Evolutionary conservation across 805 yeast genomes (phyloP).

Genomic region (Suhomyces sp.): DNA sequence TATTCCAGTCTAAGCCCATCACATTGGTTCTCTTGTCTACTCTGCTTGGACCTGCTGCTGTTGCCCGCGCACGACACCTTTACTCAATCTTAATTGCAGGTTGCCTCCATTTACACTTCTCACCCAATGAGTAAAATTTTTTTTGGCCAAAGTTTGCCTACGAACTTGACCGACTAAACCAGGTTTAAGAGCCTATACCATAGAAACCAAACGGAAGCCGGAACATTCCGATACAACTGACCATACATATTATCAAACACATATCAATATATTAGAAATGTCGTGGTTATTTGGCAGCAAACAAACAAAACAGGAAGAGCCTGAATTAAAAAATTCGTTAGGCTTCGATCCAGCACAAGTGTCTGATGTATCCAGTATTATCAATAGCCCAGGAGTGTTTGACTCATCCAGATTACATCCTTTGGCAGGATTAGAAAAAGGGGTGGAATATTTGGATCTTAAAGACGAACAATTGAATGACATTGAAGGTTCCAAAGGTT

Average conservation of each 20-base stretch:
- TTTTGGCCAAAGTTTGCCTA: neutral
- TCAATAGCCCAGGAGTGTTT: constrained; percentile 58
- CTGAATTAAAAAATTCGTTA: constrained; percentile 31
- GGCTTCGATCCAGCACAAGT: constrained; percentile 69
- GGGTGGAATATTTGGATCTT: constrained; percentile 83
- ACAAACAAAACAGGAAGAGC: constrained; percentile 22
- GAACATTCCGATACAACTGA: neutral
- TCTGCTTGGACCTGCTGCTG: neutral
- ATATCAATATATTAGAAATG: constrained; percentile 21
- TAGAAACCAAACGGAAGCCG: neutral
- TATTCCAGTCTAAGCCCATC: neutral
- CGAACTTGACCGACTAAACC: neutral
- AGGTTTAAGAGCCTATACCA: neutral
- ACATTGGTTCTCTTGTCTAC: neutral
- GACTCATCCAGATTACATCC: constrained; percentile 83
- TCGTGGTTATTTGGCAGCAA: constrained; percentile 52
- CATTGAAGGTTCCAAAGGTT: constrained; percentile 85
- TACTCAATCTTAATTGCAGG: neutral
- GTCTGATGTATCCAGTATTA: constrained; percentile 58
- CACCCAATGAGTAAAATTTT: neutral
- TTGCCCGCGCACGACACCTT: neutral
- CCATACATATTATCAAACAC: neutral
- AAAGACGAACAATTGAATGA: constrained; percentile 73
- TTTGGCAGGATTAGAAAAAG: constrained; percentile 85
- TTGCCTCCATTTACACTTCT: neutral